Evolutionary conservation across 495 filamentous ascomycete species (phyloP).

Genomic region (Tetracladium setigerum): DNA sequence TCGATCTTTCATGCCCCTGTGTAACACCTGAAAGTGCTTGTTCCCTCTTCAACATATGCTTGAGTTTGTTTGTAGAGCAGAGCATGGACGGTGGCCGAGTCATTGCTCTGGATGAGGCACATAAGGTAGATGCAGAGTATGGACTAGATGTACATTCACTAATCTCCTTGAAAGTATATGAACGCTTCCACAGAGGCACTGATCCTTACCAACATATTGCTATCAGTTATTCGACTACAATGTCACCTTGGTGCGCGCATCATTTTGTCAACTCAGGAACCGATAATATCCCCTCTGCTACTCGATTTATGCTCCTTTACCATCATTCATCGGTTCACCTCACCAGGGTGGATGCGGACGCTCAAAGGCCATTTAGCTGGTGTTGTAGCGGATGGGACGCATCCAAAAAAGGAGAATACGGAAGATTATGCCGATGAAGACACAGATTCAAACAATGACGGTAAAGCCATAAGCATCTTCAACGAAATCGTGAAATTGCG

Average conservation of each 20-base stretch:
- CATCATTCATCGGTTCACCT: constrained; percentile 68
- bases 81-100: constrained; percentile 32
- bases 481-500: constrained; percentile 47
- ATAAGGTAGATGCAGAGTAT: constrained; percentile 26
- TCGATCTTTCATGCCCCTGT: constrained; percentile 70
- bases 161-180: constrained; percentile 34
- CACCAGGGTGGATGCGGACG: constrained; percentile 56
- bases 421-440: too few species aligned
- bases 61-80: constrained; percentile 53
- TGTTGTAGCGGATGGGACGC: neutral
- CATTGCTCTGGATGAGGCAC: constrained; percentile 32
- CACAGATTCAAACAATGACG: neutral
- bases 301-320: constrained; percentile 67
- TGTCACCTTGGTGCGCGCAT: constrained; percentile 60
- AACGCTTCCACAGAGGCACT: constrained; percentile 33
- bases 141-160: too few species aligned
- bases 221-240: constrained; percentile 60
- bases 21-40: constrained; percentile 58
- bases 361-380: constrained; percentile 57
- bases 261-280: constrained; percentile 73
- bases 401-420: too few species aligned
- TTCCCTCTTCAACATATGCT: constrained; percentile 59
- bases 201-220: constrained; percentile 53
- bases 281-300: constrained; percentile 60
- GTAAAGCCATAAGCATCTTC: constrained; percentile 32